Conservation (phyloP, 805 yeast species). For the Wickerhamomyces bovis region DNA sequence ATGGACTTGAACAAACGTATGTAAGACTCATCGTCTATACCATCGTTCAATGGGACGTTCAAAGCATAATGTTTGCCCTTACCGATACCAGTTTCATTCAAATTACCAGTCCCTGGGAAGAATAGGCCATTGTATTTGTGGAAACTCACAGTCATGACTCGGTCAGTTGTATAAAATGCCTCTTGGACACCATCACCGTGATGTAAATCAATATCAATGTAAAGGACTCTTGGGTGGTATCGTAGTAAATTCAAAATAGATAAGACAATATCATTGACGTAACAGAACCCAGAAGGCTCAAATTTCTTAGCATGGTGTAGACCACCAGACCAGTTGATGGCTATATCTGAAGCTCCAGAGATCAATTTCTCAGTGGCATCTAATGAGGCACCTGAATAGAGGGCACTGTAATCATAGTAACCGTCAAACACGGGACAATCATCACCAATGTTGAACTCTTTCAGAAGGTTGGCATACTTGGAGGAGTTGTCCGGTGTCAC, state of each 20-base stretch:
- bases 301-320: slow-evolving; percentile 88
- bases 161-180: slow-evolving; percentile 85
- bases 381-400: slow-evolving; percentile 84
- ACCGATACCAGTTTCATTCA: slow-evolving; percentile 79
- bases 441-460: slow-evolving; percentile 92
- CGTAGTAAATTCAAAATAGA: slow-evolving; percentile 76
- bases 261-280: slow-evolving; percentile 82
- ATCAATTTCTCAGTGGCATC: slow-evolving; percentile 85
- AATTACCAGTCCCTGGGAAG: slow-evolving; percentile 90
- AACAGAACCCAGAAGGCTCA: slow-evolving; percentile 89
- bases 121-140: slow-evolving; percentile 84
- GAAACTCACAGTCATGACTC: slow-evolving; percentile 87
- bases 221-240: slow-evolving; percentile 78
- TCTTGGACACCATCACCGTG: slow-evolving; percentile 97
- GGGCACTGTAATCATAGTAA: slow-evolving; percentile 65
- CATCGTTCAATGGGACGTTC: slow-evolving; percentile 85
- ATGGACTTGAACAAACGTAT: slow-evolving; percentile 46
- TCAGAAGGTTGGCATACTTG: slow-evolving; percentile 79
- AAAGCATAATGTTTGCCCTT: slow-evolving; percentile 78
- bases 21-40: slow-evolving; percentile 80
- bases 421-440: slow-evolving; percentile 87
- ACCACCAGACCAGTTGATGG: slow-evolving; percentile 92
- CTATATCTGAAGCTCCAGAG: slow-evolving; percentile 81
- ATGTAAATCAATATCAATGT: slow-evolving; percentile 86
- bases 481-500: slow-evolving; percentile 92